These are phyloP conservation scores for Boletellus ananiceps DNA, from an alignment of 768 basidiomycete genomes.

Conservation along the genomic window DNA sequence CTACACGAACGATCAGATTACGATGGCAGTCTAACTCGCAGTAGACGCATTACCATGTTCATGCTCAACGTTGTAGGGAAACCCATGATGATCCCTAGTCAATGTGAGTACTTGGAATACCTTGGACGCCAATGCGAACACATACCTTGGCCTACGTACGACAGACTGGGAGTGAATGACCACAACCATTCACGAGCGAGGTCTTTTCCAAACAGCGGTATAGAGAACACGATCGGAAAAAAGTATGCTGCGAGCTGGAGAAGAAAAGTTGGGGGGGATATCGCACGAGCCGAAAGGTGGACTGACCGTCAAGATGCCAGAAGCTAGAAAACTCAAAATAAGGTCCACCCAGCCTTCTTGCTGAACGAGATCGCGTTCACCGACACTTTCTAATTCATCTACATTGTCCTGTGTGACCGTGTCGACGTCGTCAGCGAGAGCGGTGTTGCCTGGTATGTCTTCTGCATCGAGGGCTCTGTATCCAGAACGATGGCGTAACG, in stretches of 20 bases:
- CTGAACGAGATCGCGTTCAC: constrained; percentile 48
- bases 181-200: constrained; percentile 88
- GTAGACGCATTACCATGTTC: constrained; percentile 61
- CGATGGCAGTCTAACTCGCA: not conserved
- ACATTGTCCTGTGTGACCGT: constrained; percentile 20
- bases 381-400: constrained; percentile 22
- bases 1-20: constrained; percentile 34
- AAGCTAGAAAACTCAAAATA: constrained; percentile 71
- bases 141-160: constrained; percentile 85
- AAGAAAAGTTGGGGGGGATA: constrained; percentile 4
- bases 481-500: constrained; percentile 50
- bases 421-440: constrained; percentile 1
- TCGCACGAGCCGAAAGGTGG: not conserved
- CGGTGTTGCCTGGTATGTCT: constrained; percentile 23
- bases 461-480: constrained; percentile 43
- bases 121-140: not conserved
- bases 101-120: constrained; percentile 2
- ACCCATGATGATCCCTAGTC: constrained; percentile 93
- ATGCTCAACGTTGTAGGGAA: constrained; percentile 91
- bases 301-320: constrained; percentile 71
- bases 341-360: constrained; percentile 76
- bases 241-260: constrained; percentile 78
- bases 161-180: constrained; percentile 88
- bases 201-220: constrained; percentile 80
- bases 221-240: constrained; percentile 81